These are phyloP conservation scores for Calonectria ilicicola DNA, from an alignment of 2,329 filamentous ascomycete genomes.

Conservation along the genomic window DNA sequence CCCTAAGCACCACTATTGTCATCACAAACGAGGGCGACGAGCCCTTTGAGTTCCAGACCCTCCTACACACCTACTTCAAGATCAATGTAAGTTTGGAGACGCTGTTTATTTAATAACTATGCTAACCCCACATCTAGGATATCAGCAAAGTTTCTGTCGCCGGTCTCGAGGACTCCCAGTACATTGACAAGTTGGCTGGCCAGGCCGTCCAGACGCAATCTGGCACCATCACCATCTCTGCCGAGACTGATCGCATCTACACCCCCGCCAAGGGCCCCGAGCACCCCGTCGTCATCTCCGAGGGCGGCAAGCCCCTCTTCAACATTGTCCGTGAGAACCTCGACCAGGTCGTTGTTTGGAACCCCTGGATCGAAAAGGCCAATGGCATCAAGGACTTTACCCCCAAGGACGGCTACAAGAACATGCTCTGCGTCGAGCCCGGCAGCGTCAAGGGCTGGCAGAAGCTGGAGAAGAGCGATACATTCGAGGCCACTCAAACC, in stretches of 20 bases:
- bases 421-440: conserved; percentile 95
- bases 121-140: conserved; percentile 66
- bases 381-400: conserved; percentile 86
- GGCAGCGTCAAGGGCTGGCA: conserved; percentile 86
- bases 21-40: conserved; percentile 88
- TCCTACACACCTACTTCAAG: conserved; percentile 91
- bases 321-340: conserved; percentile 87
- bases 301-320: conserved; percentile 74
- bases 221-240: conserved; percentile 74
- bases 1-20: conserved; percentile 83
- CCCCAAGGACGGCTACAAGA: conserved; percentile 89
- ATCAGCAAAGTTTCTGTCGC: conserved; percentile 79
- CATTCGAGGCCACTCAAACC: conserved; percentile 72
- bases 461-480: conserved; percentile 83
- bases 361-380: conserved; percentile 91
- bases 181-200: conserved; percentile 85
- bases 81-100: conserved; percentile 72
- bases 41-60: conserved; percentile 89
- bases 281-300: conserved; percentile 68
- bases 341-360: conserved; percentile 93
- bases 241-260: conserved; percentile 92
- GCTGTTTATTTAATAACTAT: background rate
- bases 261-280: conserved; percentile 73
- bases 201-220: conserved; percentile 74
- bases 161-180: conserved; percentile 81